A percentile compares a stretch with the other conserved stretches of the same genome.
Evolutionary conservation across 768 basidiomycete genomes (phyloP).

Genomic region (Serendipita sp.): DNA sequence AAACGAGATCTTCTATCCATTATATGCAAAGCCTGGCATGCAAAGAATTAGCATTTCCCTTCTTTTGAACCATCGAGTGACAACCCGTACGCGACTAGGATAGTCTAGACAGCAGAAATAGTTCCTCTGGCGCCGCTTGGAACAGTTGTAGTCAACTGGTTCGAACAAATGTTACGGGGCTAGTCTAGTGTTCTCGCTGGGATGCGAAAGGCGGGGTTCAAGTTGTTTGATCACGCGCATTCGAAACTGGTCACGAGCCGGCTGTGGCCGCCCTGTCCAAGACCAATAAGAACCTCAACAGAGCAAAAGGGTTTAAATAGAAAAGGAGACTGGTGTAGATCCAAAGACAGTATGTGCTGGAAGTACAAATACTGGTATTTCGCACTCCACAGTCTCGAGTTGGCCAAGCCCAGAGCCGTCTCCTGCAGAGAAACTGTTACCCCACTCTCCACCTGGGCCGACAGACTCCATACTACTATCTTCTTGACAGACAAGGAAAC

Average conservation of each 20-base stretch:
- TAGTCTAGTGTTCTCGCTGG: no score
- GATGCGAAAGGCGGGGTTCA: background rate
- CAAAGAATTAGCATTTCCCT: no score
- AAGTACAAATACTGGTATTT: conserved; percentile 78
- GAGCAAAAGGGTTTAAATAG: background rate
- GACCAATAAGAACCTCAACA: no score
- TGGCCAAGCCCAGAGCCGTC: conserved; percentile 23
- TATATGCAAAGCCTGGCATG: background rate
- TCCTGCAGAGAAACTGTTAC: conserved; percentile 14
- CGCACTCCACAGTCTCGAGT: conserved; percentile 86
- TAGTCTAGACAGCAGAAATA: no score
- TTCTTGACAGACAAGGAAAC: conserved; percentile 63
- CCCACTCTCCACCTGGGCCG: conserved; percentile 20
- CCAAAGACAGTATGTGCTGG: conserved; percentile 81
- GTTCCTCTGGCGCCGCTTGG: no score
- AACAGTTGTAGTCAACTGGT: no score
- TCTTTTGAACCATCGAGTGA: no score
- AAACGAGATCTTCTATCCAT: conserved; percentile 5
- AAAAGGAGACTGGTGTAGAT: conserved; percentile 25
- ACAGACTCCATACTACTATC: conserved; percentile 38
- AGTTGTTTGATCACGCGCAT: background rate
- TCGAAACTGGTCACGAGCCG: background rate
- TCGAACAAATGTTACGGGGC: no score
- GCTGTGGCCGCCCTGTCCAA: background rate
- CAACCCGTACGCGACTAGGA: no score